Conservation (phyloP, 2,329 filamentous ascomycete genomes). For the Endothia cerciana region DNA sequence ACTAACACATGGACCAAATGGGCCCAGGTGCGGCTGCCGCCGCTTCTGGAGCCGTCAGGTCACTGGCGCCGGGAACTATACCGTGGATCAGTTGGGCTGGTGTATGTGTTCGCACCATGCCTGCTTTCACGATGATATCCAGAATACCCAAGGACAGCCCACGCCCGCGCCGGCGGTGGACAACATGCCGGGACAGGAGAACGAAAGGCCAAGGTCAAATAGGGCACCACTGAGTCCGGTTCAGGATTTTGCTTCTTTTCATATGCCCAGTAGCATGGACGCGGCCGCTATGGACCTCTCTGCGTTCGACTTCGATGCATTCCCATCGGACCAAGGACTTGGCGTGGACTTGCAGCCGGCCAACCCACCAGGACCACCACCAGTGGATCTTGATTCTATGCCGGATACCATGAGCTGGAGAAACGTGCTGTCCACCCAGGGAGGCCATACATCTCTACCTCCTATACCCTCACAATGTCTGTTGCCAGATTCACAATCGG, state of each 20-base stretch:
- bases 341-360: slow-evolving; percentile 29
- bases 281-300: slow-evolving; percentile 48
- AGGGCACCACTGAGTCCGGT: slow-evolving; percentile 58
- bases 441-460: slow-evolving; percentile 43
- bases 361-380: slow-evolving; percentile 10
- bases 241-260: slow-evolving; percentile 47
- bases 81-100: slow-evolving; percentile 51
- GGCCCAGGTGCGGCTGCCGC: slow-evolving; percentile 61
- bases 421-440: slow-evolving; percentile 46
- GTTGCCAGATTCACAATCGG: slow-evolving; percentile 52
- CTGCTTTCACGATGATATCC: slow-evolving; percentile 60
- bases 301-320: slow-evolving; percentile 39
- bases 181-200: slow-evolving; percentile 49
- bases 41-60: slow-evolving; percentile 60
- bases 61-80: slow-evolving; percentile 38
- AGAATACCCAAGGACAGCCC: slow-evolving; percentile 34
- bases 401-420: slow-evolving; percentile 62
- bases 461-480: slow-evolving; percentile 56
- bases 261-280: slow-evolving; percentile 42
- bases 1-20: slow-evolving; percentile 54
- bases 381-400: slow-evolving; percentile 42
- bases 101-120: slow-evolving; percentile 69
- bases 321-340: slow-evolving; percentile 40
- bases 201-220: slow-evolving; percentile 52
- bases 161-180: slow-evolving; percentile 17